Percentiles rank a stretch among this genome's conserved stretches.
These are phyloP conservation scores for Yamadazyma spencermartinsiae DNA, from an alignment of 1,139 yeast species.

Conservation along the genomic window DNA sequence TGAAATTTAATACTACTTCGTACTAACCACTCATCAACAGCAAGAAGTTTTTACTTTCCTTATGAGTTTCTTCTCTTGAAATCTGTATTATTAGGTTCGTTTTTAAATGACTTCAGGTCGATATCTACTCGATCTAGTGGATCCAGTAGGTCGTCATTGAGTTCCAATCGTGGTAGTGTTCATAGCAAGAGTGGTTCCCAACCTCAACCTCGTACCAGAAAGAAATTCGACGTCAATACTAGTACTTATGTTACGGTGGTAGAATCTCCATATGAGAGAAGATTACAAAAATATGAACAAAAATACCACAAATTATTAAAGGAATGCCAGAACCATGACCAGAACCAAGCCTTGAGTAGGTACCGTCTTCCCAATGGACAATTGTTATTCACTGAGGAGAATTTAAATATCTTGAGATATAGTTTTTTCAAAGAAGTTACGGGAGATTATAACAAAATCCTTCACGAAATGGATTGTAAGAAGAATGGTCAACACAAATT, in stretches of 20 bases:
- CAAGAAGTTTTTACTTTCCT: constrained; percentile 6
- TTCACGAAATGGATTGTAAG: constrained; percentile 10
- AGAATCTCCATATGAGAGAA: constrained; percentile 15
- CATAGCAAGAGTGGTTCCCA: constrained; percentile 1
- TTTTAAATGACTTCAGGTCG: constrained; percentile 9
- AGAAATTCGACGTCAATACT: constrained; percentile 12
- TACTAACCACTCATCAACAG: constrained; percentile 11
- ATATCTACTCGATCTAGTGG: constrained; percentile 9
- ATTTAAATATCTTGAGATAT: constrained; percentile 26
- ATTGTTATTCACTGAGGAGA: constrained; percentile 20
- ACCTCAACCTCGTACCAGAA: constrained; percentile 5
- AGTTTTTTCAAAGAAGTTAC: constrained; percentile 26
- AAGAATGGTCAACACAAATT: constrained; percentile 16
- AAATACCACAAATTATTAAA: constrained; percentile 12
- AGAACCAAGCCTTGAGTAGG: constrained; percentile 22
- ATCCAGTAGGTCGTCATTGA: constrained; percentile 10
- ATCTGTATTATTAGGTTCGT: neutral
- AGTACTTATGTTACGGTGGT: constrained; percentile 12
- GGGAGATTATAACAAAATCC: constrained; percentile 14
- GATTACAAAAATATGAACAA: constrained; percentile 19
- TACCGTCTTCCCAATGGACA: constrained; percentile 11
- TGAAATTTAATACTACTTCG: constrained; percentile 8
- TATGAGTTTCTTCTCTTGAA: neutral
- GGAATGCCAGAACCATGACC: constrained; percentile 17
- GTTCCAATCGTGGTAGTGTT: constrained; percentile 1